Percentiles rank a stretch among this genome's conserved stretches.
These are phyloP conservation scores for Strigomonas galati DNA, from an alignment of 208 protist species.

Conservation along the genomic window DNA sequence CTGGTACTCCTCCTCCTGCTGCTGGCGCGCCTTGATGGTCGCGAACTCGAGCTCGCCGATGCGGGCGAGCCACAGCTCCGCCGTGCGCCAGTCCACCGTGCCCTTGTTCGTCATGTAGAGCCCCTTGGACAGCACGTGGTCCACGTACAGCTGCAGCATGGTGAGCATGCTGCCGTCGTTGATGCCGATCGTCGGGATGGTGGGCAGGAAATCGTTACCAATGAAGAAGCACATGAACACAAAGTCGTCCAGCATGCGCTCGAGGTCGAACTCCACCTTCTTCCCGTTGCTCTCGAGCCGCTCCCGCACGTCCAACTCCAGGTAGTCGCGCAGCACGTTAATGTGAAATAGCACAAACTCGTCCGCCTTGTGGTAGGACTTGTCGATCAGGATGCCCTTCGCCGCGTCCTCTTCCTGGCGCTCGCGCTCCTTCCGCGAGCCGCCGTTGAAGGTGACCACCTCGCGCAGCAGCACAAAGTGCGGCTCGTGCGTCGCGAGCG, in stretches of 20 bases:
- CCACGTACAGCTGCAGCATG: constrained; percentile 87
- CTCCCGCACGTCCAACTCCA: constrained; percentile 85
- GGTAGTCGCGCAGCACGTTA: constrained; percentile 94
- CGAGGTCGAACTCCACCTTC: constrained; percentile 65
- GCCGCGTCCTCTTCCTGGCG: constrained; percentile 67
- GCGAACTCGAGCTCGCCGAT: constrained; percentile 79
- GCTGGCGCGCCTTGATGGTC: constrained; percentile 55
- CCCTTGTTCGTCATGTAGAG: constrained; percentile 79
- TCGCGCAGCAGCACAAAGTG: constrained; percentile 97
- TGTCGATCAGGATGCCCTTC: constrained; percentile 81
- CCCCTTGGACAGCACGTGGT: constrained; percentile 55
- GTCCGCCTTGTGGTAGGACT: constrained; percentile 73
- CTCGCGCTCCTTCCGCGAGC: constrained; percentile 68
- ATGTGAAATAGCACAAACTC: constrained; percentile 92
- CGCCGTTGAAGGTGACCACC: constrained; percentile 83
- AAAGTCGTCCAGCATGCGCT: constrained; percentile 96
- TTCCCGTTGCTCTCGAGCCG: constrained; percentile 20
- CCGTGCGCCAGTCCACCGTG: constrained; percentile 63
- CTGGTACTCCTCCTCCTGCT: constrained; percentile 81
- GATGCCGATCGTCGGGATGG: constrained; percentile 95
- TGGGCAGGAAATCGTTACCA: constrained; percentile 99
- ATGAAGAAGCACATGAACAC: constrained; percentile 97
- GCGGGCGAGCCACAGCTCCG: constrained; percentile 68
- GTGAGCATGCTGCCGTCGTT: constrained; percentile 88
- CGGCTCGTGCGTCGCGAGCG: constrained; percentile 94